Conservation (phyloP, 345 rosid genomes). For the Salix exigua region DNA sequence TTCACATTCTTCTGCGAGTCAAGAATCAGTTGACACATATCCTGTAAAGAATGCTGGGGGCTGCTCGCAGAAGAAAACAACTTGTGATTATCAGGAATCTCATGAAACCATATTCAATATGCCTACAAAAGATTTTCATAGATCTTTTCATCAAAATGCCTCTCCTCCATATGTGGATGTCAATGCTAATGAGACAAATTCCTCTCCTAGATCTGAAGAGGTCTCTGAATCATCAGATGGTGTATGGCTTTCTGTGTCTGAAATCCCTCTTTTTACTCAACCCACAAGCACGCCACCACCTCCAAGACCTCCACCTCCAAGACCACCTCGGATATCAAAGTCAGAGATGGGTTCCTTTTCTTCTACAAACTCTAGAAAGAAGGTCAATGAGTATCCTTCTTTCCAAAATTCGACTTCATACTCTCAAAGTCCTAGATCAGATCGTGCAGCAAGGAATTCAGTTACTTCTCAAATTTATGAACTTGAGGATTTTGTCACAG, state of each 20-base stretch:
- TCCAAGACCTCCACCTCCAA: constrained; percentile 95
- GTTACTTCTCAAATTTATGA: constrained; percentile 66
- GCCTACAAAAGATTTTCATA: constrained; percentile 35
- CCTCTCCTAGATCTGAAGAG: constrained; percentile 48
- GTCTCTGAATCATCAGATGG: constrained; percentile 58
- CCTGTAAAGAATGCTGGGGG: constrained; percentile 36
- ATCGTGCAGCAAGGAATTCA: constrained; percentile 37
- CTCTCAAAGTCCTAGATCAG: constrained; percentile 43
- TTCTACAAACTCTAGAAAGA: constrained; percentile 44
- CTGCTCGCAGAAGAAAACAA: constrained; percentile 36
- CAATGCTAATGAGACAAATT: constrained; percentile 34
- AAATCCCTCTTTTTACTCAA: constrained; percentile 81
- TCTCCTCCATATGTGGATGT: constrained; percentile 42
- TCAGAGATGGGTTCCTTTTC: constrained; percentile 37
- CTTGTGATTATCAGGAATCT: constrained; percentile 41
- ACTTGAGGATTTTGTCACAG: constrained; percentile 66
- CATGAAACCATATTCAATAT: constrained; percentile 41
- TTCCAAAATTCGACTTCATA: constrained; percentile 43
- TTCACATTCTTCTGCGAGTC: constrained; percentile 33
- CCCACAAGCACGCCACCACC: constrained; percentile 90
- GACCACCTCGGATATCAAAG: constrained; percentile 58
- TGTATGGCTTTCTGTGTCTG: constrained; percentile 89
- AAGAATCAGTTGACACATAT: constrained; percentile 39
- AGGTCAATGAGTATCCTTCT: constrained; percentile 44
- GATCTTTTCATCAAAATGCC: constrained; percentile 38